A percentile compares a stretch with the other conserved stretches of the same genome.
phyloP scores from a whole-genome alignment of 2,329 filamentous ascomycete species.

The Aspergillus calidoustus region DNA sequence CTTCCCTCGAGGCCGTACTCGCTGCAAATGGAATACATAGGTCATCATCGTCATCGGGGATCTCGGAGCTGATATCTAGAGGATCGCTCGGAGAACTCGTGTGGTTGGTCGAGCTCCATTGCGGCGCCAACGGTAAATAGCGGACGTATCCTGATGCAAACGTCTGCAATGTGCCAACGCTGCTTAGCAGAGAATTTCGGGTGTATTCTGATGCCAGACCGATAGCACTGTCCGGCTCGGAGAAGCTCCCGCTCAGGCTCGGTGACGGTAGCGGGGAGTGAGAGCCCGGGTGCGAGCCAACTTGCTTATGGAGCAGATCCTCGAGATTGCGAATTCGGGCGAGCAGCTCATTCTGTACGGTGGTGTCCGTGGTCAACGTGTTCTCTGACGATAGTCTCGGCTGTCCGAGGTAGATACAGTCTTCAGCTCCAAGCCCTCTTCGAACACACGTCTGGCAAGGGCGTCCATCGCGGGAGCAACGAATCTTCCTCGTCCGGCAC shows the following conservation, averaged over 20 bases:
- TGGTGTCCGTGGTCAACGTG: conserved; percentile 26
- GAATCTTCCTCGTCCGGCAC: conserved; percentile 46
- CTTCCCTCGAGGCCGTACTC: conserved; percentile 32
- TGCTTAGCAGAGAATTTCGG: conserved; percentile 28
- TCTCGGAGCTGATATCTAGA: conserved; percentile 32
- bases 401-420: conserved; percentile 44
- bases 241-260: conserved; percentile 34
- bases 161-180: conserved; percentile 36
- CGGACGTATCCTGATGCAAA: conserved; percentile 42
- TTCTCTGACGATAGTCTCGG: conserved; percentile 37
- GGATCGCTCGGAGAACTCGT: conserved; percentile 32
- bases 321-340: conserved; percentile 43
- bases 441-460: conserved; percentile 47
- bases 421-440: conserved; percentile 41
- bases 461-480: conserved; percentile 44
- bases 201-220: conserved; percentile 23
- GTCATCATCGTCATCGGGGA: conserved; percentile 37
- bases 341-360: conserved; percentile 38
- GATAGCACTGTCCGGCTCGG: conserved; percentile 29
- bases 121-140: conserved; percentile 39
- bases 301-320: conserved; percentile 41
- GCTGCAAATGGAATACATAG: conserved; percentile 38
- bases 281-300: conserved; percentile 25
- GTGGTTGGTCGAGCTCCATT: conserved; percentile 37
- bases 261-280: conserved; percentile 33